These are phyloP conservation scores for Haberlea rhodopensis DNA, from an alignment of 257 asterid genomes.

Conservation along the genomic window DNA sequence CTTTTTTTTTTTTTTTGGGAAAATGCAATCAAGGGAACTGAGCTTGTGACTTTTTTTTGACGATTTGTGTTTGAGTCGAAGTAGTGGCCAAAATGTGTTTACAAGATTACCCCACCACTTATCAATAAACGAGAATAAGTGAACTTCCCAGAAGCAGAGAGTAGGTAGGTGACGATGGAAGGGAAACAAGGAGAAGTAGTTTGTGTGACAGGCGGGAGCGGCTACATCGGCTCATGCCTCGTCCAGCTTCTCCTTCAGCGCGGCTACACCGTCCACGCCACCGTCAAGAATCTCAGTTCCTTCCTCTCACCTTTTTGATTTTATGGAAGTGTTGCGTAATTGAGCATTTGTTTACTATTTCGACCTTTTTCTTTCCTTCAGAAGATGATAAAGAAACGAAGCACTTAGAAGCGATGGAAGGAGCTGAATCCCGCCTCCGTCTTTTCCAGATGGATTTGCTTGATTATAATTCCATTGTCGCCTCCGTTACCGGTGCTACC, in stretches of 20 bases:
- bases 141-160: too few relatives aligned
- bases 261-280: slow-evolving; percentile 87
- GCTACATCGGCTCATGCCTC: slow-evolving; percentile 77
- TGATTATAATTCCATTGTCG: slow-evolving; percentile 51
- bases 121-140: too few relatives aligned
- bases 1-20: too few relatives aligned
- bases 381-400: slow-evolving; percentile 77
- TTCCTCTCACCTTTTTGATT: neutral
- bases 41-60: too few relatives aligned
- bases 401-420: slow-evolving; percentile 67
- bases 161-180: slow-evolving; percentile 26
- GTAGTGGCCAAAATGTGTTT: too few relatives aligned
- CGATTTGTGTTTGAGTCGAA: too few relatives aligned
- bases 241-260: slow-evolving; percentile 74
- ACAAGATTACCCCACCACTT: too few relatives aligned
- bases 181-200: slow-evolving; percentile 48
- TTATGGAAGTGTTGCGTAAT: neutral
- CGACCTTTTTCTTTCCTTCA: slow-evolving; percentile 8
- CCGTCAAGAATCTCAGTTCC: slow-evolving; percentile 65
- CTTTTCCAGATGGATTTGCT: slow-evolving; percentile 74
- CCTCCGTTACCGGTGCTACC: slow-evolving; percentile 53
- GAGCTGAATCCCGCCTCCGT: slow-evolving; percentile 65
- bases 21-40: too few relatives aligned
- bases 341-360: neutral
- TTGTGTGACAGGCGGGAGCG: slow-evolving; percentile 92